phyloP scores from a whole-genome alignment of 1,139 yeast genomes.

The Scheffersomyces illinoinensis region DNA sequence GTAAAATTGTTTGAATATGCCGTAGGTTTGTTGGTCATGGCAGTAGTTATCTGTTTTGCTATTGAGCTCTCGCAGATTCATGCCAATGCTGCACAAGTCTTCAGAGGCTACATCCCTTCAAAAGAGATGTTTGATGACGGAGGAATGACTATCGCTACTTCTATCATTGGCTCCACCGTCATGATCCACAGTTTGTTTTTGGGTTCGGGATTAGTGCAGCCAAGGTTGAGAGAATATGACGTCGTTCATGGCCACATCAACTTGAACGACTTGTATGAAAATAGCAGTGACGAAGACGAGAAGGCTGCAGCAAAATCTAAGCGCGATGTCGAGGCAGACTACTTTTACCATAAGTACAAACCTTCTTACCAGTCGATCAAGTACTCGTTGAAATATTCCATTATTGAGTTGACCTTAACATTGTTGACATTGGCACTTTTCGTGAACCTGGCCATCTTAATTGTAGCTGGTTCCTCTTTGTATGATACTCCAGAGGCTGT shows the following conservation, averaged over 20 bases:
- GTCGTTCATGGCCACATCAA: conserved; percentile 42
- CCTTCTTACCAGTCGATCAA: conserved; percentile 70
- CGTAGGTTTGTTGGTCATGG: conserved; percentile 66
- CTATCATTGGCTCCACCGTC: conserved; percentile 80
- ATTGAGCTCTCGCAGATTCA: conserved; percentile 62
- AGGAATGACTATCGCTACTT: conserved; percentile 74
- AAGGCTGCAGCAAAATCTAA: conserved; percentile 2
- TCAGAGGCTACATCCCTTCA: conserved; percentile 75
- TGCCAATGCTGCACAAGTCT: conserved; percentile 47
- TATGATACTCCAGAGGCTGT: conserved; percentile 60
- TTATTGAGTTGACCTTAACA: conserved; percentile 64
- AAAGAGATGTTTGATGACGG: conserved; percentile 57
- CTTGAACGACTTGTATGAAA: conserved; percentile 17
- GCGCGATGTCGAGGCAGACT: conserved; percentile 12
- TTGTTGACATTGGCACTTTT: conserved; percentile 71
- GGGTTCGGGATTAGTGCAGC: conserved; percentile 76
- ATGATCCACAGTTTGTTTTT: conserved; percentile 80
- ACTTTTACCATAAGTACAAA: conserved; percentile 42
- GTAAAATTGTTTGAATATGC: conserved; percentile 65
- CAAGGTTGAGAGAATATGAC: conserved; percentile 66
- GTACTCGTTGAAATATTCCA: conserved; percentile 64
- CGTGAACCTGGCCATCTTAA: conserved; percentile 71
- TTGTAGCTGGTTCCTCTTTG: conserved; percentile 73
- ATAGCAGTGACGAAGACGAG: conserved; percentile 7
- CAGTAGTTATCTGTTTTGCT: conserved; percentile 72